Evolutionary conservation across 2,329 filamentous ascomycete species (phyloP).

Genomic region (Aureobasidium zeae): DNA sequence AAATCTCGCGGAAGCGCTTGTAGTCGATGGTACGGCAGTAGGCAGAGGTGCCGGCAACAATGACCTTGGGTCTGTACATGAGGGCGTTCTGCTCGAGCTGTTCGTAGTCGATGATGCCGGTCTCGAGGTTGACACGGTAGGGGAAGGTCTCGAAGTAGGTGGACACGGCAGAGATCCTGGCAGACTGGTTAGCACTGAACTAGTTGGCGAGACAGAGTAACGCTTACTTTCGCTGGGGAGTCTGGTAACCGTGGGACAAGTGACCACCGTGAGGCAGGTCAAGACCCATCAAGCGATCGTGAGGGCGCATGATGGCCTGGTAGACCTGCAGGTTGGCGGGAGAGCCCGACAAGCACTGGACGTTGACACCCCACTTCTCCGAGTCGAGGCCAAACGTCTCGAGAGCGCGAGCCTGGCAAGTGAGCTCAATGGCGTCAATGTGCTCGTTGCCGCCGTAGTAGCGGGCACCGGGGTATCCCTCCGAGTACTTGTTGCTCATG

Average conservation of each 20-base stretch:
- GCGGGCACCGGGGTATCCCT: slow-evolving; percentile 93
- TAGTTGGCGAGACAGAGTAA: neutral
- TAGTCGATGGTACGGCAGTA: slow-evolving; percentile 97
- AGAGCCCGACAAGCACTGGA: slow-evolving; percentile 66
- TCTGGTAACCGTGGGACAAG: slow-evolving; percentile 96
- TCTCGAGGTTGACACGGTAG: slow-evolving; percentile 82
- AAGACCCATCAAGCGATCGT: slow-evolving; percentile 94
- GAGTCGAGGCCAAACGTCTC: slow-evolving; percentile 80
- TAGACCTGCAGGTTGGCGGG: slow-evolving; percentile 98
- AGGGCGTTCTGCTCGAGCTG: slow-evolving; percentile 78
- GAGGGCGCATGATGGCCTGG: slow-evolving; percentile 90
- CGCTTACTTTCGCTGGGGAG: slow-evolving; percentile 65
- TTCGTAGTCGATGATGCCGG: slow-evolving; percentile 91
- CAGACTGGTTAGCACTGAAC: neutral
- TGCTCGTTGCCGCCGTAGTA: slow-evolving; percentile 99
- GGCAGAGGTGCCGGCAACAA: slow-evolving; percentile 88
- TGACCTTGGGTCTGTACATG: slow-evolving; percentile 89
- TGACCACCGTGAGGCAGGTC: slow-evolving; percentile 92
- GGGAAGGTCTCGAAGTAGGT: slow-evolving; percentile 99
- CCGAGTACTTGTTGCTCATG: slow-evolving; percentile 96
- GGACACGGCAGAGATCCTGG: slow-evolving; percentile 82
- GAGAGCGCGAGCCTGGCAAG: slow-evolving; percentile 90
- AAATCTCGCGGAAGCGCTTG: slow-evolving; percentile 79
- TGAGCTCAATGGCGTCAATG: slow-evolving; percentile 91
- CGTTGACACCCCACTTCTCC: slow-evolving; percentile 96